Evolutionary conservation across 2,329 filamentous ascomycete species (phyloP).

Genomic region (Zasmidium citrigriseum): DNA sequence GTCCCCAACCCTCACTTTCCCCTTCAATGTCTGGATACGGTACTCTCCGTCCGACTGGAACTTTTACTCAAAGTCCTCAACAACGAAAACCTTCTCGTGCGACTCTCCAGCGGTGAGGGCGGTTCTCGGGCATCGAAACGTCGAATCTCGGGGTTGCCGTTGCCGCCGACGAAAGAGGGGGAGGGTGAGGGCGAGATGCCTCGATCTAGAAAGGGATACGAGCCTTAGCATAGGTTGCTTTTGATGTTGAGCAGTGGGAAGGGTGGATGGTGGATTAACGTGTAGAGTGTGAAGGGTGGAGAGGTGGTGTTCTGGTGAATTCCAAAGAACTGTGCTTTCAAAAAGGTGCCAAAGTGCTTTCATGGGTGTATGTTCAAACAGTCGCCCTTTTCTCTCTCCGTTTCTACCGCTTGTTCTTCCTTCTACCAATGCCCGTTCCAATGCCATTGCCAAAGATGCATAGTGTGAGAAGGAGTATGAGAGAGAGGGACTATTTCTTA

Average conservation of each 20-base stretch:
- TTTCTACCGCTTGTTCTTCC: no score
- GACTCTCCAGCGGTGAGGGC: background rate
- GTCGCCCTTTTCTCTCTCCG: no score
- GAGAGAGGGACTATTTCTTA: slow-evolving; percentile 25
- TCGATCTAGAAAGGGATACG: background rate
- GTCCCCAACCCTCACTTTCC: background rate
- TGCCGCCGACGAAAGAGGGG: background rate
- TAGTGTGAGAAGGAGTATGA: background rate
- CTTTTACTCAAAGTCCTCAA: slow-evolving; percentile 1
- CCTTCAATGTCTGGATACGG: background rate
- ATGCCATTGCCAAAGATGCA: background rate
- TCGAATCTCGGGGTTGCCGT: background rate
- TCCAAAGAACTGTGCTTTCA: no score
- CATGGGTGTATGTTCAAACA: no score
- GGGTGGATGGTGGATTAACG: background rate
- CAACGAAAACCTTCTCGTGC: background rate
- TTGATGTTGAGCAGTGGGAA: background rate
- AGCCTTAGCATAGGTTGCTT: background rate
- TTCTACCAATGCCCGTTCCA: no score
- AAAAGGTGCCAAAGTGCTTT: no score
- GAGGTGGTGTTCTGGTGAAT: no score
- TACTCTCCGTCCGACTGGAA: background rate
- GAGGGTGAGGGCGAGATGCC: background rate
- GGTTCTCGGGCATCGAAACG: background rate
- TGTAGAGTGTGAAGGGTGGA: background rate